Evolutionary conservation across 257 asterid genomes (phyloP).

Genomic region (Solanum clarkiae): DNA sequence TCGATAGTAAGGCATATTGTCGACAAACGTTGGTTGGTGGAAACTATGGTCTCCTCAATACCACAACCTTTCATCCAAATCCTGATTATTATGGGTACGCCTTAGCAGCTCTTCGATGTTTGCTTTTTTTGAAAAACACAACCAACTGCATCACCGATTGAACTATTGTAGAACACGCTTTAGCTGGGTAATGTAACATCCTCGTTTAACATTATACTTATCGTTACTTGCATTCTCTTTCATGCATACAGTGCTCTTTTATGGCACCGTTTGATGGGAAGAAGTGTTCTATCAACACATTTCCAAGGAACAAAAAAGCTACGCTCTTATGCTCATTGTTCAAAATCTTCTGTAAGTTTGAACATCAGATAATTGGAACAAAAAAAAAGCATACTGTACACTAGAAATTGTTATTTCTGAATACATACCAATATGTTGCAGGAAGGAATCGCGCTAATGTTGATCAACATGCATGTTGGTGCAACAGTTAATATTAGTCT

Average conservation of each 20-base stretch:
- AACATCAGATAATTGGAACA: neutral
- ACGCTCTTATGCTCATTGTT: constrained; percentile 75
- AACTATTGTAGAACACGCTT: neutral
- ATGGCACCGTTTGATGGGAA: constrained; percentile 92
- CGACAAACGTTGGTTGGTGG: constrained; percentile 87
- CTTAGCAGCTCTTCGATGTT: neutral
- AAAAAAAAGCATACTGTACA: neutral
- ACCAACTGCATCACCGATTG: neutral
- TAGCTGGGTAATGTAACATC: neutral
- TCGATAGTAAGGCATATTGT: constrained; percentile 70
- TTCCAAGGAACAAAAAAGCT: constrained; percentile 40
- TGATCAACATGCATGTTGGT: constrained; percentile 64
- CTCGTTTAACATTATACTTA: neutral
- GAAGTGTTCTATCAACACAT: constrained; percentile 42
- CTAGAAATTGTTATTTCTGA: neutral
- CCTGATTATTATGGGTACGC: constrained; percentile 85
- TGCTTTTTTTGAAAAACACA: neutral
- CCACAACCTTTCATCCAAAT: constrained; percentile 53
- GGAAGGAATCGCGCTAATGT: constrained; percentile 56
- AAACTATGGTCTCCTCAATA: constrained; percentile 73
- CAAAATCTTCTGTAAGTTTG: constrained; percentile 50
- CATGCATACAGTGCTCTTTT: constrained; percentile 58
- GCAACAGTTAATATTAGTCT: constrained; percentile 31
- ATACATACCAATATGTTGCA: constrained; percentile 4
- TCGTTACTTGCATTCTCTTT: neutral